Base-by-base conservation (phyloP, 2,329 filamentous ascomycete genomes). In the Aspergillus sp. region DNA sequence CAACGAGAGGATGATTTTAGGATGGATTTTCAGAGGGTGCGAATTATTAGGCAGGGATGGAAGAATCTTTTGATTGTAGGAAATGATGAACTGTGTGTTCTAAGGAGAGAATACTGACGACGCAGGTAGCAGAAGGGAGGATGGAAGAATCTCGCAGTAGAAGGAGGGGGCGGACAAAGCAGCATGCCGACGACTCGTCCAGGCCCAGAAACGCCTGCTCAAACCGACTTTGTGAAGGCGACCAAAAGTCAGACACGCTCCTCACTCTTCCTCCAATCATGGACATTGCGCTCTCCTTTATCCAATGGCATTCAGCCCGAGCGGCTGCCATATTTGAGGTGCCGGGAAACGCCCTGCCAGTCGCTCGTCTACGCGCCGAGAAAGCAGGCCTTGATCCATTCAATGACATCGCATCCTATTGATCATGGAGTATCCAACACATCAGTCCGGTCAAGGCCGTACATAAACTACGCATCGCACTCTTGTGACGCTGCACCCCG, bases 311-410 rank as follows among this genome's bases (percentile, higher is more conserved):
- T 39, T 21, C 23, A 44, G 39, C 21, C 45, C 56, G 33, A 49
- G 50, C 44, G 39, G 39, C 19, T 39, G 39, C 49, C 11, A 39
- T 50, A 23, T 45, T 44, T 40, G 17, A 50, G 14, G 14, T 40
- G 27, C 47, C 50, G 45, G 21, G 7, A 37, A 46, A 43, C 12
- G 45, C 45, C 39, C 45, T 50, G 27, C 39, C 25, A 52, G 46
- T 58, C 40, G 56, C 47, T 58, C 45, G 23, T 48, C 46, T 55
- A 55, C 47, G 52, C 56, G 56, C 56, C 56, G 40, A 48, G 19
- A n/a, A 46, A 37, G 46, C 52, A 58, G 9, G 47, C 56, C 52
- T 51, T 51, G 39, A 33, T 40, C 19, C 25, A 17, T 33, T 27
- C 40, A 46, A 40, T 27, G 21, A 35, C 6, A 39, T n/a, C n/a